A percentile compares a stretch with the other conserved stretches of the same genome.
Evolutionary conservation across 805 yeast species (phyloP).

Genomic region (Metschnikowia cubensis): DNA sequence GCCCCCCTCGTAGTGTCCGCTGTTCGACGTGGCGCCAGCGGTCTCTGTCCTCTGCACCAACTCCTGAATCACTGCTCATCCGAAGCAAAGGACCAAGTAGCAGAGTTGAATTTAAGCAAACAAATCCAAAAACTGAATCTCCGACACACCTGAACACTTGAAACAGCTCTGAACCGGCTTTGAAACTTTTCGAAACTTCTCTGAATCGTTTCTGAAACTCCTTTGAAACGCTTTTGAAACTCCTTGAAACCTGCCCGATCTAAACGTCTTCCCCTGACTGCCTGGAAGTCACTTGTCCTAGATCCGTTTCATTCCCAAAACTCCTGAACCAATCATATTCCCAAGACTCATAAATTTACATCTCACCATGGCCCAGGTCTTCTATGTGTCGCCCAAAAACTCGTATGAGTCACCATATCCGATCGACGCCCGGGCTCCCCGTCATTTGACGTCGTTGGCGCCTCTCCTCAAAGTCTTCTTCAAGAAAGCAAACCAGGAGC

Average conservation of each 20-base stretch:
- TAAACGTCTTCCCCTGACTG: no score
- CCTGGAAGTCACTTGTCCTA: not conserved
- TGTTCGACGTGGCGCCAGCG: not conserved
- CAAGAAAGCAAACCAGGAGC: constrained; percentile 30
- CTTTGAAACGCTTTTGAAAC: no score
- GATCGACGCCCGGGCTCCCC: constrained; percentile 18
- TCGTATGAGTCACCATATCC: constrained; percentile 10
- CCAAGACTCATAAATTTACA: not conserved
- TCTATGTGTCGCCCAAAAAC: constrained; percentile 13
- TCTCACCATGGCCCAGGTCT: constrained; percentile 20
- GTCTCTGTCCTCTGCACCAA: not conserved
- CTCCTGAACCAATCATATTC: no score
- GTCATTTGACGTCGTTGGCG: constrained; percentile 15
- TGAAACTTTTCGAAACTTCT: no score
- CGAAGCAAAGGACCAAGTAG: no score
- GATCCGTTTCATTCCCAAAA: not conserved
- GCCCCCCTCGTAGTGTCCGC: not conserved
- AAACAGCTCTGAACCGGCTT: no score
- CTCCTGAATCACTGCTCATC: not conserved
- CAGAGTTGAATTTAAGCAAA: no score
- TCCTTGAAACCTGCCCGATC: no score
- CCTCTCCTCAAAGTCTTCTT: constrained; percentile 21
- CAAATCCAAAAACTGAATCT: no score
- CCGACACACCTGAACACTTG: no score
- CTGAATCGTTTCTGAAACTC: no score